These are phyloP conservation scores for Stagonosporopsis vannaccii DNA, from an alignment of 2,329 filamentous ascomycete genomes.

Conservation along the genomic window DNA sequence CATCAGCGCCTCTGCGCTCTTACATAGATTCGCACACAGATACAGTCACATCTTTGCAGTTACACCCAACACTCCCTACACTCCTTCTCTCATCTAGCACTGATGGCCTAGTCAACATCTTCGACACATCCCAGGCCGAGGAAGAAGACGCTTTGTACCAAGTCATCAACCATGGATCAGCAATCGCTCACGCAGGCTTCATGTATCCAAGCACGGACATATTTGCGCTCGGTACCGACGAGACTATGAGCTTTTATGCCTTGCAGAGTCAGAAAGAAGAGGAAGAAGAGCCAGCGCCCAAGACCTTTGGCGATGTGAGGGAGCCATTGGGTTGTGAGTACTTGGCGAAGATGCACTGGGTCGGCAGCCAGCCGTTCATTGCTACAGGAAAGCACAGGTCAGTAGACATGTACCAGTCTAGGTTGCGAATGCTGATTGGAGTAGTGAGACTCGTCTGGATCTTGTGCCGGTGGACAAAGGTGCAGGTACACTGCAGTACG, in stretches of 20 bases:
- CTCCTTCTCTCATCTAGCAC: conserved; percentile 79
- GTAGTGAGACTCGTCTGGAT: conserved; percentile 37
- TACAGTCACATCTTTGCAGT: conserved; percentile 67
- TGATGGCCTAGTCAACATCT: conserved; percentile 80
- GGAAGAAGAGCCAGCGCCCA: conserved; percentile 59
- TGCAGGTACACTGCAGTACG: conserved; percentile 36
- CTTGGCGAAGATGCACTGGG: conserved; percentile 70
- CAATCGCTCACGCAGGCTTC: conserved; percentile 78
- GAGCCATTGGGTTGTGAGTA: conserved; percentile 74
- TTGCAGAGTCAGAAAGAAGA: conserved; percentile 69
- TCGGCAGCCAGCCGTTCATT: conserved; percentile 67
- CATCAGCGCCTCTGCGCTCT: conserved; percentile 45
- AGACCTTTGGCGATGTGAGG: conserved; percentile 72
- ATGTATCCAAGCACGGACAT: conserved; percentile 61
- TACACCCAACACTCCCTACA: conserved; percentile 66
- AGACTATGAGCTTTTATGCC: conserved; percentile 77
- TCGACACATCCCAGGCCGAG: conserved; percentile 68
- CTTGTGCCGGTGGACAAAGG: conserved; percentile 42
- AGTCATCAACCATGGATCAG: conserved; percentile 78
- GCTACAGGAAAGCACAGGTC: conserved; percentile 74
- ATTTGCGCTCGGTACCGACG: conserved; percentile 78
- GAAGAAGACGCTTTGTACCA: conserved; percentile 81
- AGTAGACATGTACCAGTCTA: conserved; percentile 33
- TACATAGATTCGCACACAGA: conserved; percentile 61
- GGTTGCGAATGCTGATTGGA: conserved; percentile 2